Conservation (phyloP, 495 filamentous ascomycete species). For the Podospora conica region DNA sequence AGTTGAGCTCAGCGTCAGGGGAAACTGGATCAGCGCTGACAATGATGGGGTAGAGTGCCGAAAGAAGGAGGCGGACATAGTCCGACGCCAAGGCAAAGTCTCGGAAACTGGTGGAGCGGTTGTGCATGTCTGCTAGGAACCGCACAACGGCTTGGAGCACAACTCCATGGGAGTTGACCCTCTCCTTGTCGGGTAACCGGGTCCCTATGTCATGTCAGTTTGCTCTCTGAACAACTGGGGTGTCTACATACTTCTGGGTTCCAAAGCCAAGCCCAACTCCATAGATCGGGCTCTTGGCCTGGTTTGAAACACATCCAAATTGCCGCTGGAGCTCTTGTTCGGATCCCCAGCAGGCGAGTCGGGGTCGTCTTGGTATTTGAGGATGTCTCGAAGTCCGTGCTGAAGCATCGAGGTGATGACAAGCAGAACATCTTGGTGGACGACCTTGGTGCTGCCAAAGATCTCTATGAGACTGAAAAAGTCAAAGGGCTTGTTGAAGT, state of each 20-base stretch:
- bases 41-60: constrained; percentile 74
- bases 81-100: constrained; percentile 72
- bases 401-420: constrained; percentile 88
- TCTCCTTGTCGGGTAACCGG: constrained; percentile 39
- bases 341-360: constrained; percentile 42
- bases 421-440: constrained; percentile 71
- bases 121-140: constrained; percentile 72
- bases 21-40: constrained; percentile 76
- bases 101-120: constrained; percentile 64
- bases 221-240: background rate
- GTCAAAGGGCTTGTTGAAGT: constrained; percentile 68
- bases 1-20: constrained; percentile 76
- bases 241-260: constrained; percentile 41
- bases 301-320: constrained; percentile 21
- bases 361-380: constrained; percentile 55
- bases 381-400: constrained; percentile 62
- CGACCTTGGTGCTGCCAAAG: constrained; percentile 60
- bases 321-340: constrained; percentile 12
- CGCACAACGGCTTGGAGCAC: constrained; percentile 68
- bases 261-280: constrained; percentile 44
- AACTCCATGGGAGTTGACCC: constrained; percentile 43
- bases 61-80: constrained; percentile 72
- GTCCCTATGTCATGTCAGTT: constrained; percentile 26
- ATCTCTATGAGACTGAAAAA: constrained; percentile 63
- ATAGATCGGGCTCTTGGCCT: constrained; percentile 42